Evolutionary conservation across 148 eudicot species (phyloP).

Genomic region (Talinum fruticosum): DNA sequence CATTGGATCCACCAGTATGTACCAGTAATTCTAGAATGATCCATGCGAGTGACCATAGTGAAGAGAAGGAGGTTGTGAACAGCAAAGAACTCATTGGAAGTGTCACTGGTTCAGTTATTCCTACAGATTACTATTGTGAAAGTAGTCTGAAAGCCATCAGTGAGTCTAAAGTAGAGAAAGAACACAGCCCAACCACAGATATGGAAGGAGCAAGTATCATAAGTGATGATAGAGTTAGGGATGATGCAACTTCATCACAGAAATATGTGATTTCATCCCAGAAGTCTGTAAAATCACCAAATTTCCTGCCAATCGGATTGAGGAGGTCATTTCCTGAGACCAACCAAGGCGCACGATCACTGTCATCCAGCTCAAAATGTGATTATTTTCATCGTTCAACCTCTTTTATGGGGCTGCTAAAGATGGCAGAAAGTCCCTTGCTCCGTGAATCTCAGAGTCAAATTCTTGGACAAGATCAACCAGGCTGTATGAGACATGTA

Average conservation of each 20-base stretch:
- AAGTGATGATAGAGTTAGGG: constrained; percentile 44
- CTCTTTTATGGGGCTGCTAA: constrained; percentile 55
- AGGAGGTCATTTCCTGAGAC: constrained; percentile 36
- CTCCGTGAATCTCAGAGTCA: constrained; percentile 26
- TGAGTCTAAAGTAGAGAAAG: constrained; percentile 28
- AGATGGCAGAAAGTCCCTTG: constrained; percentile 41
- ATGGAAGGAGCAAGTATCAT: constrained; percentile 28
- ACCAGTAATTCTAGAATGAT: constrained; percentile 30
- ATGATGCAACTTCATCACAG: constrained; percentile 51
- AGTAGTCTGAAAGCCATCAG: constrained; percentile 22
- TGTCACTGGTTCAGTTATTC: constrained; percentile 23
- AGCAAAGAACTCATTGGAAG: constrained; percentile 33
- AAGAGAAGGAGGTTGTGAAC: constrained; percentile 39
- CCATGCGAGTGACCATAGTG: constrained; percentile 27
- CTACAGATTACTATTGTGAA: constrained; percentile 31
- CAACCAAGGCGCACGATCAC: constrained; percentile 33
- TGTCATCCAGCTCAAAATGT: constrained; percentile 26
- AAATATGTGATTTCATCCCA: constrained; percentile 54
- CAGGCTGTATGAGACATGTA: constrained; percentile 19
- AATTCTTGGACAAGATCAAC: constrained; percentile 9
- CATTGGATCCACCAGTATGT: constrained; percentile 31
- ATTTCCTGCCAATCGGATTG: constrained; percentile 32
- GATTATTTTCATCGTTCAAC: constrained; percentile 27
- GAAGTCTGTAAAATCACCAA: constrained; percentile 45
- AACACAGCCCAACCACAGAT: constrained; percentile 28